Base-by-base conservation (phyloP, 1,139 yeast genomes). In the Diutina rugosa region DNA sequence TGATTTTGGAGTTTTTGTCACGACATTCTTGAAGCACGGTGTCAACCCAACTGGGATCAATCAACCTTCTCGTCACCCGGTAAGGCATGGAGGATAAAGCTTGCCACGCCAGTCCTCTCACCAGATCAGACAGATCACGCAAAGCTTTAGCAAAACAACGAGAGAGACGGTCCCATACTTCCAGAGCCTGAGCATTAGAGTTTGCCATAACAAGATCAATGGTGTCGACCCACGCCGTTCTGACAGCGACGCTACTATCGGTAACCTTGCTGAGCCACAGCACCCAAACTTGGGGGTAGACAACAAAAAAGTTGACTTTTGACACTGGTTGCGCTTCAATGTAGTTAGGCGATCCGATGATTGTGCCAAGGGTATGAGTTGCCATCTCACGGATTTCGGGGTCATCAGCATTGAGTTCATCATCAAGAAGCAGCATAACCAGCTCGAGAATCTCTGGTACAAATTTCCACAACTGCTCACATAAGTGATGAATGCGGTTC, bases 371-470 rank as follows among this genome's bases (percentile, higher is more conserved):
- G 0, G 95, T 81, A 55, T 79, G 80, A 0, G 96, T 87, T 0
- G 96, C 91, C 58, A 87, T 68, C 0, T 75, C 67, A 60, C 97
- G 77, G 32, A 87, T 74, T 21, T 74, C 69, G 30, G 80, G 81
- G 61, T 85, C 82, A 55, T 87, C 93, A 0, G 93, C 86, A 60
- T 80, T 83, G 56, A 91, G 71, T 61, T 90, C 96, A 63, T 88
- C 93, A 61, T 88, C 90, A 6, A 90, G 73, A 58, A 89, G 79
- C 0, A 96, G 95, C 76, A 89, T 80, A 0, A 87, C 87, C 0
- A 95, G 82, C 3, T 80, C 77, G 30, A 90, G 71, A 38, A 89
- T 71, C 49, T 87, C 93, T 0, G 97, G 97, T 0, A 84, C 84
- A 57, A 80, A 77, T 60, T 75, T 79, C 97, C 97, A 91, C 4